These are phyloP conservation scores for Aspergillus nanangensis DNA, from an alignment of 495 filamentous ascomycete species.

Conservation along the genomic window DNA sequence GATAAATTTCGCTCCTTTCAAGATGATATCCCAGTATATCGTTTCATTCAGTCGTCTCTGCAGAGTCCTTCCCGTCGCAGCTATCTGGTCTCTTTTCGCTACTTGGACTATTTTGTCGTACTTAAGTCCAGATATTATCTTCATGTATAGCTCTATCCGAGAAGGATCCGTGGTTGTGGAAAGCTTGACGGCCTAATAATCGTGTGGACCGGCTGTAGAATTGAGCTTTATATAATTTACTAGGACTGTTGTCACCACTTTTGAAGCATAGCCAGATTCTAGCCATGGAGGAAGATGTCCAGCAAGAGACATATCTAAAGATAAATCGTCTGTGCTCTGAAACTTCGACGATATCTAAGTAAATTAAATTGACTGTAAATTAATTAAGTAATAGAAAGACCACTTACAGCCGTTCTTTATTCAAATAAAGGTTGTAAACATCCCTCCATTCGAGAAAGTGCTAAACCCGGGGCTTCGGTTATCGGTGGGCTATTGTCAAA, in stretches of 20 bases:
- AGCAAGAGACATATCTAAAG: background rate
- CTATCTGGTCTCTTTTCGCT: background rate
- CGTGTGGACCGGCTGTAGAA: conserved; percentile 2
- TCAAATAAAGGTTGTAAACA: background rate
- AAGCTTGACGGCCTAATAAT: background rate
- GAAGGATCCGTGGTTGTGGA: conserved; percentile 1
- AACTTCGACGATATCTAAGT: background rate
- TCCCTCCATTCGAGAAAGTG: background rate
- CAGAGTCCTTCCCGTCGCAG: background rate
- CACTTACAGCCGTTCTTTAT: background rate
- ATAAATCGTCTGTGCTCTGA: background rate
- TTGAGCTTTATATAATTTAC: conserved; percentile 3
- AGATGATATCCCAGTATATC: conserved; percentile 7
- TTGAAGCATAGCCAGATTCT: conserved; percentile 2
- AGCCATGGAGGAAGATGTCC: background rate
- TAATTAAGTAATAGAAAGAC: background rate
- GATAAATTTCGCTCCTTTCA: conserved; percentile 3
- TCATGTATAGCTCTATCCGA: background rate
- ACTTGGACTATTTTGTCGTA: conserved; percentile 2
- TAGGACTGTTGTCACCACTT: conserved; percentile 3
- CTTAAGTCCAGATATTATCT: conserved; percentile 2
- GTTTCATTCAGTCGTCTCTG: conserved; percentile 2
- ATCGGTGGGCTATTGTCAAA: background rate
- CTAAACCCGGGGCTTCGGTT: background rate
- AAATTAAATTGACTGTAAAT: background rate